Conservation (phyloP, 1,284 basidiomycete genomes). For the Pseudozyma tsukubaensis region DNA sequence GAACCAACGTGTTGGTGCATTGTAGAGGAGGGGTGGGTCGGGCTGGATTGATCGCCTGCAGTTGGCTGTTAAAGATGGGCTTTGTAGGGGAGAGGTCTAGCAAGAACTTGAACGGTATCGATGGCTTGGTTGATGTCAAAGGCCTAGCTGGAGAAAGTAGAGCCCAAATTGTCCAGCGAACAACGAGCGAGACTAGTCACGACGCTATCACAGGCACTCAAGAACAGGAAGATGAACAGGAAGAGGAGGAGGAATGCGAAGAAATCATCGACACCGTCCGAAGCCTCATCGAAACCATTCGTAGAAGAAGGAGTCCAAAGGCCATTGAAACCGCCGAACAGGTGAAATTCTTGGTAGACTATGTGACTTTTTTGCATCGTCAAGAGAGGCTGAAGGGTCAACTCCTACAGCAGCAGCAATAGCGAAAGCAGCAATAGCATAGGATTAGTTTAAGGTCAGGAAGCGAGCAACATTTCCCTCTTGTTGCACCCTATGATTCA, state of each 20-base stretch:
- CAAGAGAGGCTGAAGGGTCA: slow-evolving; percentile 35
- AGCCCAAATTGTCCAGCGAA: slow-evolving; percentile 18
- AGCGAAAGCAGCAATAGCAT: background rate
- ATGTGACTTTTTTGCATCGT: slow-evolving; percentile 51
- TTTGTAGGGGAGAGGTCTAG: slow-evolving; percentile 70
- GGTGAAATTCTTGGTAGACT: slow-evolving; percentile 60
- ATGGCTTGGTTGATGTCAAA: background rate
- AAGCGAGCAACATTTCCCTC: too few species aligned
- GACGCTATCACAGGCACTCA: slow-evolving; percentile 1
- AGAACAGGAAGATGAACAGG: background rate
- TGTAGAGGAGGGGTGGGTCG: slow-evolving; percentile 95
- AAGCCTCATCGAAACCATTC: slow-evolving; percentile 58
- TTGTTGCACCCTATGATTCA: too few species aligned
- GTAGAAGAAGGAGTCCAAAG: slow-evolving; percentile 60
- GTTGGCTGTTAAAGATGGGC: slow-evolving; percentile 92
- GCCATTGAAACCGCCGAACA: slow-evolving; percentile 69
- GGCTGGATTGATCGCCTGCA: slow-evolving; percentile 90
- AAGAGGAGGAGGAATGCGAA: slow-evolving; percentile 27
- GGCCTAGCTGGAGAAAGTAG: background rate
- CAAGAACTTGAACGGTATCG: background rate
- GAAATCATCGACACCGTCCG: slow-evolving; percentile 36
- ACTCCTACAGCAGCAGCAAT: background rate
- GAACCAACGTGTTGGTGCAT: slow-evolving; percentile 83
- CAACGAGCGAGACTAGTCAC: slow-evolving; percentile 10
- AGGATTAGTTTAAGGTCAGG: too few species aligned